Base-by-base conservation (phyloP, 2,329 filamentous ascomycete species). In the Fusarium succisae region DNA sequence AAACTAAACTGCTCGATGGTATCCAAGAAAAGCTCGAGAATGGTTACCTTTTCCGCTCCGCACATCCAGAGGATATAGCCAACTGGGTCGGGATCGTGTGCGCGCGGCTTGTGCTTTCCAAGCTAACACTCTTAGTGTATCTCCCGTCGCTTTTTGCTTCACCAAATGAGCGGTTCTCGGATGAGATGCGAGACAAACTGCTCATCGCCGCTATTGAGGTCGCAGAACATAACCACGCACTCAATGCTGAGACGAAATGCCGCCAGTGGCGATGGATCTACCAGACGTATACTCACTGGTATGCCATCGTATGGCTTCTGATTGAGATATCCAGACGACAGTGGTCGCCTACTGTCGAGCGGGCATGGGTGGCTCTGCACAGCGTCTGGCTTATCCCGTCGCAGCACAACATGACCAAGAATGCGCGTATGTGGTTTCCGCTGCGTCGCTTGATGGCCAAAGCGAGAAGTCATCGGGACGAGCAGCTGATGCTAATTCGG, bases 261-360 rank as follows among this genome's bases (percentile, higher is more conserved):
- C 84, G 83, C 15, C 86, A 86, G 53, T 90, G 87, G 85, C 86
- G 87, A 24, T 91, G 89, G 89, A 81, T 89, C 11, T 90, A 88
- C 78, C 86, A 89, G 73, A 89, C 87, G 0, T 90, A 89, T 76
- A 88, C 86, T 1, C 88, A 90, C 67, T 91, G 88, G 87, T 85
- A 90, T 71, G 87, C 89, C 9, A 84, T 90, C 8, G 87, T 88
- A 1, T 91, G 88, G 72, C 81, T 90, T 2, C 74, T 91, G 35
- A 83, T 90, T 18, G 87, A 90, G 74, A 80, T 86, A 3, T 84
- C 83, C 20, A 84, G 84, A 7, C 81, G 84, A 1, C 81, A 83
- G 4, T 87, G 85, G 85, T 84, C 84, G 17, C 81, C 85, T 3
- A 80, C 83, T 8, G 75, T 84, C 1, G 87, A 88, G 70, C 80